Evolutionary conservation across 2,329 filamentous ascomycete species (phyloP).

Genomic region (Magnaporthiopsis incrustans): DNA sequence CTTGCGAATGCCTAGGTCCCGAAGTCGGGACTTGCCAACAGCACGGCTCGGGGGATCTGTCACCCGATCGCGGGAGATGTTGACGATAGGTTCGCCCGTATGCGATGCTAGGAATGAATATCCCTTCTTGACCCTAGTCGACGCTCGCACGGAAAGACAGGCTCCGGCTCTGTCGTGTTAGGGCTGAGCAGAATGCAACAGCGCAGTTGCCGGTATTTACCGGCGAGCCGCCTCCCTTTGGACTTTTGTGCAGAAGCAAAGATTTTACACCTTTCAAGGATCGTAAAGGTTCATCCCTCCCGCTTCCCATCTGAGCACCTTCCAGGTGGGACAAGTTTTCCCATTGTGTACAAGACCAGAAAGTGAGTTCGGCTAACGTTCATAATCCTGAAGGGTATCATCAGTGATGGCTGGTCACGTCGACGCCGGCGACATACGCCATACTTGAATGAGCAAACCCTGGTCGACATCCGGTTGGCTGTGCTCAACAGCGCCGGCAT

Average conservation of each 20-base stretch:
- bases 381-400: too few species aligned
- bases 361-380: too few species aligned
- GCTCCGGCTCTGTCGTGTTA: neutral
- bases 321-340: too few species aligned
- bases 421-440: neutral
- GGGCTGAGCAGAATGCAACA: neutral
- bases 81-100: neutral
- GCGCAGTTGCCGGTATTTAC: too few species aligned
- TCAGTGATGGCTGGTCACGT: neutral
- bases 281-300: too few species aligned
- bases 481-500: too few species aligned
- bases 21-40: neutral
- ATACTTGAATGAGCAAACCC: neutral
- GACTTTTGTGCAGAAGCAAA: neutral
- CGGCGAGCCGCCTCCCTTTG: too few species aligned
- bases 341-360: too few species aligned
- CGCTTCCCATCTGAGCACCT: too few species aligned
- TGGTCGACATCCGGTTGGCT: neutral
- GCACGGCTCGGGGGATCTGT: neutral
- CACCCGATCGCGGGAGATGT: neutral
- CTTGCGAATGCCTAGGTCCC: neutral
- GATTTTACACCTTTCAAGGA: neutral
- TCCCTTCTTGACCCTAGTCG: too few species aligned
- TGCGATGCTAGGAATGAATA: neutral
- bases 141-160: neutral